Base-by-base conservation (phyloP, 768 basidiomycete genomes). In the Lactarius indigo region DNA sequence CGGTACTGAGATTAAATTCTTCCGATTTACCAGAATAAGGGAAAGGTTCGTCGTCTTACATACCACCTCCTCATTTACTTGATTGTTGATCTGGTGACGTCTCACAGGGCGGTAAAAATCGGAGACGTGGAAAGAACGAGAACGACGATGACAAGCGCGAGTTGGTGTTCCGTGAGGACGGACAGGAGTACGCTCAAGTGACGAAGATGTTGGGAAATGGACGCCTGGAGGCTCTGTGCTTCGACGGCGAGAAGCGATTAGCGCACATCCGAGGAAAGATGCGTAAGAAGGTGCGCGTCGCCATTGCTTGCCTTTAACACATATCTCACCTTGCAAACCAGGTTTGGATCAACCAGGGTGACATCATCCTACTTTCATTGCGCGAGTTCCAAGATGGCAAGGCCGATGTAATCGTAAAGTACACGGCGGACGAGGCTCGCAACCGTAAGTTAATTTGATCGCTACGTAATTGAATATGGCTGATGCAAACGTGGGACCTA, bases 271-370 rank as follows among this genome's bases (percentile, higher is more conserved):
- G 97, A 79, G 97, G 97, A 42, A 98, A 98, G 82, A 96, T 99
- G 96, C 82, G 97, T 73, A 99, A 98, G 81, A 99, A 99, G 91
- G 96, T 90, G 71, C 69, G 86, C 20, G 20, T 77, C 6, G 9
- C 28, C 13, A 26, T 17, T n/a, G 42, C 44, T 20, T 44, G 37
- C 18, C 8, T 47, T 35, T 17, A 15, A 12, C 13, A 58, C 13
- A 52, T 17, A 18, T 20, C 17, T 59, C 23, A 42, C 60, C 20
- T 59, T 26, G 66, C 26, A 37, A 64, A 61, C 23, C 70, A 98
- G 96, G 96, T 98, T 74, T 98, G 96, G 96, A 98, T 98, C 76
- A 97, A 96, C 76, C 94, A 97, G 74, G 96, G 96, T 74, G 96
- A 98, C 74, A 98, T 98, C 74, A 87, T 98, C 60, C 81, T 98